Percentiles rank a stretch among this genome's conserved stretches.
Evolutionary conservation across 345 rosid genomes (phyloP).

Genomic region (Gossypium arboreum): DNA sequence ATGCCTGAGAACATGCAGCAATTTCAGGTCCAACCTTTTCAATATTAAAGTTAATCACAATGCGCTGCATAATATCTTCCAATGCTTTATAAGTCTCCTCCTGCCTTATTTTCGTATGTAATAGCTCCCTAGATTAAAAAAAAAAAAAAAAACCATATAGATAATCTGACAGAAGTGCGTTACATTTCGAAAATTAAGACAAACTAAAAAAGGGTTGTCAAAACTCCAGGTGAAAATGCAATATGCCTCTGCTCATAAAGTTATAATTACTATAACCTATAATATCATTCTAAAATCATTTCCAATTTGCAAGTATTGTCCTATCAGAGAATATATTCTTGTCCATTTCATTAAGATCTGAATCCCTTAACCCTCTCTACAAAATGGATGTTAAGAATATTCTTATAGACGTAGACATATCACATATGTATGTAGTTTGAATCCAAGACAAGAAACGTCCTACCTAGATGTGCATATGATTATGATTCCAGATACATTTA

Average conservation of each 20-base stretch:
- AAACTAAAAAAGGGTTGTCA: background rate
- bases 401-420: too few species aligned
- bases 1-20: constrained; percentile 59
- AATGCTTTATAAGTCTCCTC: constrained; percentile 49
- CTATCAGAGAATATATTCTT: background rate
- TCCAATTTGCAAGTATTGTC: too few species aligned
- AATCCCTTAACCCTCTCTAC: background rate
- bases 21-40: constrained; percentile 68
- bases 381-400: background rate
- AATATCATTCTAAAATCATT: background rate
- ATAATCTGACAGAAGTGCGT: too few species aligned
- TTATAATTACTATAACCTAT: background rate
- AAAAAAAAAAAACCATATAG: background rate
- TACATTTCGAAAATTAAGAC: background rate
- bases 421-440: too few species aligned
- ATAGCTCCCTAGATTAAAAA: constrained; percentile 62
- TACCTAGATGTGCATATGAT: background rate
- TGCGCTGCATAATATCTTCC: constrained; percentile 44
- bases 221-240: constrained; percentile 4
- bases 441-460: background rate
- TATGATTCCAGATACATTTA: constrained; percentile 1
- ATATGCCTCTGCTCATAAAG: background rate
- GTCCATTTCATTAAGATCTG: background rate
- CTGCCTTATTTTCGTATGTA: constrained; percentile 67
- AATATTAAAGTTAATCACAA: constrained; percentile 70